These are phyloP conservation scores for Marasmius tenuissimus DNA, from an alignment of 1,284 basidiomycete species.

Conservation along the genomic window DNA sequence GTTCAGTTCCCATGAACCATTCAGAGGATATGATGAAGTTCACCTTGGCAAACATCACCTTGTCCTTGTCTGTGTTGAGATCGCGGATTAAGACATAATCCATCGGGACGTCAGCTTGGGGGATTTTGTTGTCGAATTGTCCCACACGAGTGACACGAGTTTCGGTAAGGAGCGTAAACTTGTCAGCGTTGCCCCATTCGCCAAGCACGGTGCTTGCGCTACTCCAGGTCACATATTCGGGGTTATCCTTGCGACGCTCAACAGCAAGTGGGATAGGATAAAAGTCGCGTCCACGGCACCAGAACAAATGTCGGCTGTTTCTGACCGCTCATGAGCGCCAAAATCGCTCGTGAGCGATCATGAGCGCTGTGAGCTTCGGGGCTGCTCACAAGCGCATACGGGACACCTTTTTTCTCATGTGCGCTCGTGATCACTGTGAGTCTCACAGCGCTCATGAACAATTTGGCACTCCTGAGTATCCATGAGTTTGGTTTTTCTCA, in stretches of 20 bases:
- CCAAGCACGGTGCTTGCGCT: conserved; percentile 10
- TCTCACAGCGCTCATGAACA: no score
- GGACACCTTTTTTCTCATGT: no score
- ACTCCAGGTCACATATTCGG: conserved; percentile 11
- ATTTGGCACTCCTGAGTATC: no score
- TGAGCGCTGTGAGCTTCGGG: no score
- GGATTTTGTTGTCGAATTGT: background rate
- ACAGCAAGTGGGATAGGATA: conserved; percentile 9
- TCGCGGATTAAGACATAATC: conserved; percentile 1
- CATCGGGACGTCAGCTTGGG: background rate
- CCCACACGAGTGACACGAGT: conserved; percentile 7
- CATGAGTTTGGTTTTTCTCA: no score
- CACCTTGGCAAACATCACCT: conserved; percentile 8
- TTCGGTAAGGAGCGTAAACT: conserved; percentile 8
- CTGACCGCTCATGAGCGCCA: no score
- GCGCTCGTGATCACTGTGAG: no score
- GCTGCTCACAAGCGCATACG: no score
- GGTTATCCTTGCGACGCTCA: conserved; percentile 9
- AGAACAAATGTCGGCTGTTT: no score
- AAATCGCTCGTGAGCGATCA: no score
- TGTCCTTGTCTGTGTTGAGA: conserved; percentile 8
- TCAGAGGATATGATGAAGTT: no score
- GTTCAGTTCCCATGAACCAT: background rate
- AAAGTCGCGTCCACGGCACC: background rate
- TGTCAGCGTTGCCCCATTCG: background rate